These are phyloP conservation scores for Debaryomyces sp. DNA, from an alignment of 1,139 yeast species.

Conservation along the genomic window DNA sequence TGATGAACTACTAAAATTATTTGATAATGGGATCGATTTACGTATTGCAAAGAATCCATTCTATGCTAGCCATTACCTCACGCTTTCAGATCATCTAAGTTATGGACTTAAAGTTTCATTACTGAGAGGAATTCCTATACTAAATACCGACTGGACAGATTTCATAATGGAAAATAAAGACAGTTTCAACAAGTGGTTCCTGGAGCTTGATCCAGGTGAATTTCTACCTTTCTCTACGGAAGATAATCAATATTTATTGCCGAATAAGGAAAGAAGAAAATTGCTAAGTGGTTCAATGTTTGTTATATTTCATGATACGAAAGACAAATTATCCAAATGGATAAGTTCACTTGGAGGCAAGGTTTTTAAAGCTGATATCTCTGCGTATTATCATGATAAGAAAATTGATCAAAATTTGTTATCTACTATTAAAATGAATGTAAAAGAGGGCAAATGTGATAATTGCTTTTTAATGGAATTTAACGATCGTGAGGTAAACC, in stretches of 20 bases:
- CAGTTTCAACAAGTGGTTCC: conserved; percentile 25
- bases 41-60: conserved; percentile 22
- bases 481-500: not conserved
- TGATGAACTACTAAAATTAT: conserved; percentile 12
- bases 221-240: conserved; percentile 19
- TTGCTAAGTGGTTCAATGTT: conserved; percentile 17
- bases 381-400: not conserved
- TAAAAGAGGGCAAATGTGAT: not conserved
- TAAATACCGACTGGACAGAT: conserved; percentile 28
- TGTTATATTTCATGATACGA: conserved; percentile 13
- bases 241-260: conserved; percentile 16
- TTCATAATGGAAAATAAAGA: conserved; percentile 15
- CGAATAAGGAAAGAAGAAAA: conserved; percentile 16
- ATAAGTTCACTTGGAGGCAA: conserved; percentile 20
- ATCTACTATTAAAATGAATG: not conserved
- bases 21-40: conserved; percentile 24
- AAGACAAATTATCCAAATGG: conserved; percentile 15
- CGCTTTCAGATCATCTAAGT: conserved; percentile 16
- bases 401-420: conserved; percentile 3
- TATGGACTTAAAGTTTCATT: conserved; percentile 24
- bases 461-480: not conserved
- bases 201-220: conserved; percentile 14
- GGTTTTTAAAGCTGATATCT: conserved; percentile 3
- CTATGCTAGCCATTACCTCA: conserved; percentile 30
- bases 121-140: conserved; percentile 30